Evolutionary conservation across 2,329 filamentous ascomycete species (phyloP).

Genomic region (Akanthomyces muscarius): DNA sequence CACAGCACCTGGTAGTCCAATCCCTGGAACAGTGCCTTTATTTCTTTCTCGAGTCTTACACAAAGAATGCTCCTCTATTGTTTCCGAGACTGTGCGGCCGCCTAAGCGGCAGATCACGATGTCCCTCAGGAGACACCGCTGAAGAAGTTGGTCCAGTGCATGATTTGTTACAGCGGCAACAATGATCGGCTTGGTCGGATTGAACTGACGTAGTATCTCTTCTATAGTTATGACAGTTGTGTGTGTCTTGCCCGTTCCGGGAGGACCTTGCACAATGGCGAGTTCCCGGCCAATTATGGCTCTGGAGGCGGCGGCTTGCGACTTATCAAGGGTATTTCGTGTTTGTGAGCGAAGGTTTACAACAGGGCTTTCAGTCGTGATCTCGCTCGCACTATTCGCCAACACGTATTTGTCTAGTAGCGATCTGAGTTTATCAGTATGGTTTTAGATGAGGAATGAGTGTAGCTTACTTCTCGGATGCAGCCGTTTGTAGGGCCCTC

Average conservation of each 20-base stretch:
- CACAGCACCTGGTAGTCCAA: background rate
- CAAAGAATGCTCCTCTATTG: conserved; percentile 63
- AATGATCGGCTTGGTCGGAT: conserved; percentile 66
- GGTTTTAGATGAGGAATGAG: background rate
- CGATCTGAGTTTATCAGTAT: background rate
- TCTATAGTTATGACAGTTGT: conserved; percentile 68
- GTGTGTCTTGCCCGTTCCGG: conserved; percentile 71
- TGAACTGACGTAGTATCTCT: conserved; percentile 28
- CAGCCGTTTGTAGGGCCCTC: conserved; percentile 57
- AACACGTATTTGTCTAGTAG: background rate
- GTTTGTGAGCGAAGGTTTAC: conserved; percentile 21
- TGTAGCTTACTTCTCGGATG: conserved; percentile 46
- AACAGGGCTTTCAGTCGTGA: conserved; percentile 24
- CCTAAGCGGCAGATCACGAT: conserved; percentile 52
- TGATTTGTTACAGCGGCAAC: conserved; percentile 88
- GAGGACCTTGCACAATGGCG: conserved; percentile 79
- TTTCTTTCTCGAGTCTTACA: conserved; percentile 51
- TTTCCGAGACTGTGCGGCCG: conserved; percentile 61
- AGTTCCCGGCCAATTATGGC: conserved; percentile 68
- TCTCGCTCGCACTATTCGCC: background rate
- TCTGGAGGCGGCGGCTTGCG: conserved; percentile 65
- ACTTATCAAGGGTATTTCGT: conserved; percentile 54
- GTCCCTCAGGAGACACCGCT: conserved; percentile 47
- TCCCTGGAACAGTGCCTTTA: background rate
- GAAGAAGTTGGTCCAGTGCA: conserved; percentile 77